These are phyloP conservation scores for Delitschia confertaspora DNA, from an alignment of 495 filamentous ascomycete genomes.

Conservation along the genomic window DNA sequence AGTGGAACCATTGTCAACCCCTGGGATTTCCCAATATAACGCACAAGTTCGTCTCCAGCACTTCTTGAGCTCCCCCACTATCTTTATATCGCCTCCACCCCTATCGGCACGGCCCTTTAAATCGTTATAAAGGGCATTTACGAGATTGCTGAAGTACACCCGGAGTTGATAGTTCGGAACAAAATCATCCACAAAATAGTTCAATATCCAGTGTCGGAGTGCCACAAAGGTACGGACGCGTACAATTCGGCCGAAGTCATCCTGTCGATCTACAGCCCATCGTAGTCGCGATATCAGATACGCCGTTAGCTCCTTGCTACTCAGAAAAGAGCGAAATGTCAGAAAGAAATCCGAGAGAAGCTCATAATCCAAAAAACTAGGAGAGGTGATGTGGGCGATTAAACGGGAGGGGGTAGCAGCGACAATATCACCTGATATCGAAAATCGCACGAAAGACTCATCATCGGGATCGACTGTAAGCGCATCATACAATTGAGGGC, in stretches of 20 bases:
- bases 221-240: conserved; percentile 93
- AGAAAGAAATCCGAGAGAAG: conserved; percentile 97
- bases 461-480: conserved; percentile 67
- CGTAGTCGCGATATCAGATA: conserved; percentile 76
- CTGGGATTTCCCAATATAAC: conserved; percentile 64
- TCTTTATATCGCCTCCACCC: conserved; percentile 73
- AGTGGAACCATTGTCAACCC: conserved; percentile 41
- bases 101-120: conserved; percentile 47
- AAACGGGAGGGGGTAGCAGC: conserved; percentile 87
- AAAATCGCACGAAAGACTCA: conserved; percentile 76
- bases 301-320: conserved; percentile 62
- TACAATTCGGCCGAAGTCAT: conserved; percentile 84
- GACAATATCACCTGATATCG: conserved; percentile 62
- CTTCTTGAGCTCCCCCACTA: conserved; percentile 87
- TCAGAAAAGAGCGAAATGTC: conserved; percentile 80
- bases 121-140: conserved; percentile 67
- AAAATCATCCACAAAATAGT: conserved; percentile 96
- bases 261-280: conserved; percentile 74
- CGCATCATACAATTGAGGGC: conserved; percentile 56
- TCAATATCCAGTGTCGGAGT: conserved; percentile 94
- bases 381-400: conserved; percentile 95
- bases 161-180: conserved; percentile 73
- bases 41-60: conserved; percentile 92
- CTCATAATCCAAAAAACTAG: conserved; percentile 93
- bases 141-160: conserved; percentile 65